These are phyloP conservation scores for Kodamaea ohmeri DNA, from an alignment of 1,139 yeast genomes.

Conservation along the genomic window DNA sequence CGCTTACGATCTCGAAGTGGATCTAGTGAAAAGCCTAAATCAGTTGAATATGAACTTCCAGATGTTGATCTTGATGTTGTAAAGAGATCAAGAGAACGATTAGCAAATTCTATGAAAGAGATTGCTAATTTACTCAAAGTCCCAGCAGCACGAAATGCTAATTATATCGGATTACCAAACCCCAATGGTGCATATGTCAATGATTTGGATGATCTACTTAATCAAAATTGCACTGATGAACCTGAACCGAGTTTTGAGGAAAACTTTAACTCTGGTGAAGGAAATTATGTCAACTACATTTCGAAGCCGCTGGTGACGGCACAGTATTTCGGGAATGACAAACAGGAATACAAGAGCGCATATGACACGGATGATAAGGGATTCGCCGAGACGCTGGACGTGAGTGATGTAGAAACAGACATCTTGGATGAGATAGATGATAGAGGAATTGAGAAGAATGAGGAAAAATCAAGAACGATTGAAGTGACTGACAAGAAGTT, in stretches of 20 bases:
- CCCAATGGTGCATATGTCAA: slow-evolving; percentile 12
- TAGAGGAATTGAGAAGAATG: slow-evolving; percentile 2
- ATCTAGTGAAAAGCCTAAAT: background rate
- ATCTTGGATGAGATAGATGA: slow-evolving; percentile 11
- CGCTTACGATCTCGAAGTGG: slow-evolving; percentile 6
- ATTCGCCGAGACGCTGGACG: slow-evolving; percentile 5
- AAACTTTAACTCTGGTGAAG: slow-evolving; percentile 14
- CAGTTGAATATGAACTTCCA: slow-evolving; percentile 25
- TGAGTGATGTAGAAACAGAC: slow-evolving; percentile 20
- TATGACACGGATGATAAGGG: too few relatives aligned
- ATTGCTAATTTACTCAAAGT: slow-evolving; percentile 40
- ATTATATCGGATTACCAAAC: slow-evolving; percentile 23
- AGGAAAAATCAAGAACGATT: slow-evolving; percentile 6
- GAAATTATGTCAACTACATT: slow-evolving; percentile 12
- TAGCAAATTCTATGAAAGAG: slow-evolving; percentile 43
- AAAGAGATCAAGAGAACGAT: slow-evolving; percentile 38
- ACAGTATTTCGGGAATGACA: slow-evolving; percentile 15
- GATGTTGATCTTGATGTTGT: slow-evolving; percentile 41
- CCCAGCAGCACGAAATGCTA: slow-evolving; percentile 26
- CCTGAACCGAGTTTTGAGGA: slow-evolving; percentile 12
- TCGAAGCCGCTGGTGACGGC: slow-evolving; percentile 12
- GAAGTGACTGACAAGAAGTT: background rate
- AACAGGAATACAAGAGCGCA: background rate
- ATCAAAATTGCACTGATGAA: slow-evolving; percentile 10
- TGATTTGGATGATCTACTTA: slow-evolving; percentile 18